Evolutionary conservation across 2,329 filamentous ascomycete genomes (phyloP).

Genomic region (Trichoderma sp.): DNA sequence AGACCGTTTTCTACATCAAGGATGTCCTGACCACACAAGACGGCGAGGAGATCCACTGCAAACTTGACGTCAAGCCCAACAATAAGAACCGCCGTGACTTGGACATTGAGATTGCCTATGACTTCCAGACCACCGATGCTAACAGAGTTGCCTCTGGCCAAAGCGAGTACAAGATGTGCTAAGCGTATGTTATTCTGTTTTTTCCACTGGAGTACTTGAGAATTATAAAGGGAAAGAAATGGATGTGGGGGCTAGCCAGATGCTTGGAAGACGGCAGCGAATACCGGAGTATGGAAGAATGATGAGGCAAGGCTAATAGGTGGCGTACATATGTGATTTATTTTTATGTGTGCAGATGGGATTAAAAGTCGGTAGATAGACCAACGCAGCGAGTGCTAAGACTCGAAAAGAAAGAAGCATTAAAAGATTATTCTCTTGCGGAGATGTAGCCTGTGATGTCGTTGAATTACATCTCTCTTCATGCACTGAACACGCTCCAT

Average conservation of each 20-base stretch:
- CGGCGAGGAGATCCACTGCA: slow-evolving; percentile 76
- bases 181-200: slow-evolving; percentile 34
- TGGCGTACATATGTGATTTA: slow-evolving; percentile 28
- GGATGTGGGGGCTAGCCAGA: not conserved
- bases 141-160: slow-evolving; percentile 69
- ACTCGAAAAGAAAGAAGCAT: slow-evolving; percentile 12
- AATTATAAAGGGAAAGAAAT: not conserved
- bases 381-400: slow-evolving; percentile 12
- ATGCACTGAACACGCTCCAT: not conserved
- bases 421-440: not conserved
- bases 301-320: slow-evolving; percentile 7
- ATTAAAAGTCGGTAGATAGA: slow-evolving; percentile 27
- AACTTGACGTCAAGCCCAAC: slow-evolving; percentile 83
- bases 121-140: slow-evolving; percentile 74
- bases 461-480: not conserved
- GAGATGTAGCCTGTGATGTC: not conserved
- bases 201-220: not conserved
- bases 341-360: slow-evolving; percentile 11
- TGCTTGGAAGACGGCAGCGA: not conserved
- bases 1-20: slow-evolving; percentile 97
- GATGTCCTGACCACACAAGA: slow-evolving; percentile 91
- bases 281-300: not conserved
- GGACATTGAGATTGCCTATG: slow-evolving; percentile 86
- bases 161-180: slow-evolving; percentile 82
- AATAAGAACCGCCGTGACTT: slow-evolving; percentile 92